Base-by-base conservation (phyloP, 2,329 filamentous ascomycete genomes). In the Fusarium circinatum region DNA sequence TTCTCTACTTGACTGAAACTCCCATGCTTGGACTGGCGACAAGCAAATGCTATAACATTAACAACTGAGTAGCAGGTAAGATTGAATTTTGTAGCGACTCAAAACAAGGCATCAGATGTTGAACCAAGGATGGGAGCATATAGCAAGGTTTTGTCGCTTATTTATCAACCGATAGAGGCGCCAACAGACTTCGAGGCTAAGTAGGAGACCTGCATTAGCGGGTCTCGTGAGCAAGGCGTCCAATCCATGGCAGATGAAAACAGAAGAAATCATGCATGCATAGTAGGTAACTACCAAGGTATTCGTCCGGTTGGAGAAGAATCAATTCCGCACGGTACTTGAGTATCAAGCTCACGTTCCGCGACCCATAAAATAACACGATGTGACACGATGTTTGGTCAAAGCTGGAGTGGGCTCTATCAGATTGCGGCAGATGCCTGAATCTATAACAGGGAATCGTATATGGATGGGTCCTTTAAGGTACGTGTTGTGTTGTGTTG, bases 391-490 rank as follows among this genome's bases (percentile, higher is more conserved):
- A 51, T 61, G 48, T 55, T 69, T 62, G 51, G 34, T 39, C 47
- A 49, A 59, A 57, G 71, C 34, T 62, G 68, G 61, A 45, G 38
- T 62, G 56, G 51, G 48, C 51, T 61, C 51, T 67, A 59, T 59
- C 62, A 49, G 30, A 48, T 58, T 44, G 62, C 52, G 47, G 61
- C 58, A 64, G 32, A 73, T 70, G 66, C 65, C 70, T 55, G 65
- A 68, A 68, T 54, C 60, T 61, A 47, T 32, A 56, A 56, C 51
- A 55, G 58, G 69, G 62, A 70, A 67, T 59, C 36, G 26, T 56
- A 49, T 20, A 70, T 63, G 49, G 66, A 70, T 63, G 49, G 66
- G 42, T 47, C 57, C 32, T 55, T 60, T 41, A 22, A 22, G 26
- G 13, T 30, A 48, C 60, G 56, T 73, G 41, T 42, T 62, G 57